Conservation (phyloP, 257 asterid genomes). For the Cordia subcordata region DNA sequence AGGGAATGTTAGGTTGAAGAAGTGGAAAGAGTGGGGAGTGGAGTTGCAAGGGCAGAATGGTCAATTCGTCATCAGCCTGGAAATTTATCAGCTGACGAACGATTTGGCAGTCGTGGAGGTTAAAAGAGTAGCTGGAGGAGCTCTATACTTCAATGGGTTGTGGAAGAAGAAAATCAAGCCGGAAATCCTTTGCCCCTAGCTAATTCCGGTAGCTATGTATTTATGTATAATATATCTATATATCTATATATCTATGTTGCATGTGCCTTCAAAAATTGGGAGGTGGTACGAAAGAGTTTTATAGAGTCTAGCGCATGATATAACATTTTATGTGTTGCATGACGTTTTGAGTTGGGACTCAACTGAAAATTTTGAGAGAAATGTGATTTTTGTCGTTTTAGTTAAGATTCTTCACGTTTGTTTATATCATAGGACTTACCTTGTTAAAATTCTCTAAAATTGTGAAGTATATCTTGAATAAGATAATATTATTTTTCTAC, state of each 20-base stretch:
- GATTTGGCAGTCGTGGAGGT: constrained; percentile 37
- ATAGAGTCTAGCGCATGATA: background rate
- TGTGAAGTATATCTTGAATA: background rate
- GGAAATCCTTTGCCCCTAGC: constrained; percentile 15
- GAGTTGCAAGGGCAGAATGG: constrained; percentile 42
- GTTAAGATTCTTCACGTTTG: background rate
- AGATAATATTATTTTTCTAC: background rate
- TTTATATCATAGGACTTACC: background rate
- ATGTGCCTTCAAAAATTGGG: background rate
- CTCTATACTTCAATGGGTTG: constrained; percentile 14
- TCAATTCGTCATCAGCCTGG: constrained; percentile 22
- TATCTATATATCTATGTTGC: no score
- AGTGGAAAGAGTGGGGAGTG: constrained; percentile 37
- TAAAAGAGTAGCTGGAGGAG: constrained; percentile 25
- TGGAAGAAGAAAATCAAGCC: constrained; percentile 47
- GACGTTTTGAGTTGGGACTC: background rate
- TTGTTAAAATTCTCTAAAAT: no score
- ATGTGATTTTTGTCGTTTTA: background rate
- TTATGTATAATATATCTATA: no score
- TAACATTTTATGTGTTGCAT: background rate
- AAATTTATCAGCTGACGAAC: constrained; percentile 35
- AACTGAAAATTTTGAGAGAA: background rate
- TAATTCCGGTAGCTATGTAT: constrained; percentile 13
- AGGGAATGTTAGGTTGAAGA: constrained; percentile 27
- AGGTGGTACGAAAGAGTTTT: background rate